Evolutionary conservation across 345 rosid genomes (phyloP), one percentile per base, ranked within the genome.

Genomic region (Citrus hindsii): DNA sequence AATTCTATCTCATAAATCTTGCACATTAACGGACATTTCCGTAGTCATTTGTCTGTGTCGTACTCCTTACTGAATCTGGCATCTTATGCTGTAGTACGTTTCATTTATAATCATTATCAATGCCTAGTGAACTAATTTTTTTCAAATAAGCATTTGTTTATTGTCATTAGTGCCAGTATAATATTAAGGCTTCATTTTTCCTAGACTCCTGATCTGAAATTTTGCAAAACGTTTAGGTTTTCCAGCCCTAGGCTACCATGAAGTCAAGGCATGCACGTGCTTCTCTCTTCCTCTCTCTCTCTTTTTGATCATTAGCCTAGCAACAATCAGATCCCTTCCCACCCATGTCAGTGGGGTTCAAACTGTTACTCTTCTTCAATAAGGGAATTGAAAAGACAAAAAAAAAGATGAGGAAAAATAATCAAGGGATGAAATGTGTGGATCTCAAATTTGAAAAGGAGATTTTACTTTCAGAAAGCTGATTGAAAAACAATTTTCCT

Each of bases 21-120:
- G 80, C 55, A 72, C 80, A 77, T 77, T 77, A 73, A 46, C 37
- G 86, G 84, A 84, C 85, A 71, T 35, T 83, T 72, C 82, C 87
- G 80, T 79, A 81, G 76, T 67, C 59, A 67, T 75, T 67, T 61
- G 76, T 76, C 72, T 55, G 59, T 80, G 69, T 13, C 25, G 12
- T 79, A 56, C 56, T 69, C 61, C 10, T 69, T 59, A 30, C 22
- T 72, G 55, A 70, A 51, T 65, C 63, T 81, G 75, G 48, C 56
- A 30, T 46, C 72, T 46, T 72, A 68, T 51, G 75, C 77, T 73
- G 69, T 33, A 59, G 19, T 69, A 58, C 46, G 3, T 76, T 59
- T 63, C 4, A 30, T 64, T 74, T 79, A 75, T 80, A 83, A 82
- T 74, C 62, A 60, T 77, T 71, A 80, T 67, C 38, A 60, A 78